Conservation (phyloP, 2,329 filamentous ascomycete genomes). For the Cordyceps fumosorosea region DNA sequence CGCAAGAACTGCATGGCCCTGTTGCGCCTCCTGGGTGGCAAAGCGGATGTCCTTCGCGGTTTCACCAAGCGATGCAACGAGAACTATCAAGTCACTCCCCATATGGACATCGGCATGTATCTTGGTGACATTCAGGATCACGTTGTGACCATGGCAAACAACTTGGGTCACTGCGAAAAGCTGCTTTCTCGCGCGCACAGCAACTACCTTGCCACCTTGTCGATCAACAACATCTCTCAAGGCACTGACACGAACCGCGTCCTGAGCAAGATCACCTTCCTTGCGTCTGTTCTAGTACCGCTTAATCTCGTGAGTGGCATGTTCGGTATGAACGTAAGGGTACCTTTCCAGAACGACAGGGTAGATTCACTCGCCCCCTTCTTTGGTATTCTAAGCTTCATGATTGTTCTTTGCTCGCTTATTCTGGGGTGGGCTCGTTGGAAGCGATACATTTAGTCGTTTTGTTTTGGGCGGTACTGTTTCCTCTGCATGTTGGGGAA, state of each 20-base stretch:
- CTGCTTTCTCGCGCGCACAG: conserved; percentile 90
- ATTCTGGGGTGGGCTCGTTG: conserved; percentile 41
- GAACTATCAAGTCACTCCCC: conserved; percentile 88
- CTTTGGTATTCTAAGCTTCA: conserved; percentile 42
- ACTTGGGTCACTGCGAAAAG: conserved; percentile 92
- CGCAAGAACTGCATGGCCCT: conserved; percentile 93
- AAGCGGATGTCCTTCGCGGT: conserved; percentile 95
- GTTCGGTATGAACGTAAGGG: conserved; percentile 80
- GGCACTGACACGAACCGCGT: conserved; percentile 84
- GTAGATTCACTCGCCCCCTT: conserved; percentile 49
- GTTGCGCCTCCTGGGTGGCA: conserved; percentile 87
- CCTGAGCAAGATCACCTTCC: conserved; percentile 88
- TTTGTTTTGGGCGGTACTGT: not conserved
- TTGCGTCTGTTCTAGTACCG: conserved; percentile 92
- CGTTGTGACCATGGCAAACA: conserved; percentile 98
- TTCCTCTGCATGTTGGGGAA: not conserved
- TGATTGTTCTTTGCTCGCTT: conserved; percentile 46
- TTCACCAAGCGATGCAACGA: conserved; percentile 99
- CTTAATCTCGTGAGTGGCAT: conserved; percentile 85
- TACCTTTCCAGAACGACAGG: conserved; percentile 52
- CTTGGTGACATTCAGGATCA: conserved; percentile 97
- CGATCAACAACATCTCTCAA: conserved; percentile 82
- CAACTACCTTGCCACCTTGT: conserved; percentile 93
- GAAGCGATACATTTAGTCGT: conserved; percentile 38
- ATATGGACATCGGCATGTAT: conserved; percentile 94